These are phyloP conservation scores for Fusarium sulawesiense DNA, from an alignment of 2,329 filamentous ascomycete species.

Conservation along the genomic window DNA sequence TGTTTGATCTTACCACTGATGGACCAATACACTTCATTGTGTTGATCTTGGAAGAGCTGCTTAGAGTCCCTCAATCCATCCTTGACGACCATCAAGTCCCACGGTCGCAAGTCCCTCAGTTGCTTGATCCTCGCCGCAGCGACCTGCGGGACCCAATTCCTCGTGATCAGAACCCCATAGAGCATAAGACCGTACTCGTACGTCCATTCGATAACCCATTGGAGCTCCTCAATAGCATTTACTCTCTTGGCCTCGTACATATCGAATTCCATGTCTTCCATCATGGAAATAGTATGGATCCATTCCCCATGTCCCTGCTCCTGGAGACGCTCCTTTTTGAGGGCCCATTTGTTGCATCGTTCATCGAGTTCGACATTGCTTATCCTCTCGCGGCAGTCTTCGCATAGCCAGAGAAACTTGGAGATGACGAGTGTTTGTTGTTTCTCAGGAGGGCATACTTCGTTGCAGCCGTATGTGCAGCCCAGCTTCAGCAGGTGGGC, in stretches of 20 bases:
- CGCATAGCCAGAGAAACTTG: slow-evolving; percentile 47
- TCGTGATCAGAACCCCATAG: slow-evolving; percentile 31
- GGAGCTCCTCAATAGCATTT: slow-evolving; percentile 42
- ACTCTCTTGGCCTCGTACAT: slow-evolving; percentile 1
- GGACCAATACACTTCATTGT: slow-evolving; percentile 20
- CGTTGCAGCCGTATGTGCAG: slow-evolving; percentile 44
- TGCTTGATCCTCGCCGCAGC: slow-evolving; percentile 24
- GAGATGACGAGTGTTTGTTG: slow-evolving; percentile 40
- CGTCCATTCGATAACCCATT: slow-evolving; percentile 46
- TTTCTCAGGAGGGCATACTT: slow-evolving; percentile 33
- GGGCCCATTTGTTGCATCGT: slow-evolving; percentile 20
- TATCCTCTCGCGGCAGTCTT: slow-evolving; percentile 39
- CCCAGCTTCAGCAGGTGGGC: slow-evolving; percentile 44
- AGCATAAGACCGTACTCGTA: slow-evolving; percentile 42
- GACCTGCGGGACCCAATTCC: neutral
- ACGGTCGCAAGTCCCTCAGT: slow-evolving; percentile 29
- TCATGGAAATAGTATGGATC: neutral
- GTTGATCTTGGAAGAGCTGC: slow-evolving; percentile 29
- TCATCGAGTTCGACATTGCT: slow-evolving; percentile 14
- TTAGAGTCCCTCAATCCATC: slow-evolving; percentile 32
- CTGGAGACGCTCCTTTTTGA: neutral
- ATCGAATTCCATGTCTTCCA: slow-evolving; percentile 12
- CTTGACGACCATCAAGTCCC: slow-evolving; percentile 41
- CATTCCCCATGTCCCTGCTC: neutral
- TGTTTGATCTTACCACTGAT: slow-evolving; percentile 6